Percentiles rank a stretch among this genome's conserved stretches.
These are phyloP conservation scores for Aphanomyces invadans DNA, from an alignment of 352 stramenopile genomes.

Conservation along the genomic window DNA sequence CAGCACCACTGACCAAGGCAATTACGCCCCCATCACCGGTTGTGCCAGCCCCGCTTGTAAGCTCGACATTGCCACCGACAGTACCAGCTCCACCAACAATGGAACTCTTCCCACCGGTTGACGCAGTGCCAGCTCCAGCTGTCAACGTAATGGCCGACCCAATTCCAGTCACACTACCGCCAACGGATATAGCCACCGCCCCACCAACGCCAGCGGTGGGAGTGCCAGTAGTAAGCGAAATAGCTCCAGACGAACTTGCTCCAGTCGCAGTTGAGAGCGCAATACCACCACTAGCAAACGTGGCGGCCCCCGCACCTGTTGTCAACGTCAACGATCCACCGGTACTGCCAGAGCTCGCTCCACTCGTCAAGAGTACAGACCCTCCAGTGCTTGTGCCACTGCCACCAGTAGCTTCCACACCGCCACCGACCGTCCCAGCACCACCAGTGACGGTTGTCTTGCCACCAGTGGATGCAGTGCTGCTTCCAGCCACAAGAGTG, in stretches of 20 bases:
- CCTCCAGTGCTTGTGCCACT: slow-evolving; percentile 7
- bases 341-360: slow-evolving; percentile 30
- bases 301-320: slow-evolving; percentile 44
- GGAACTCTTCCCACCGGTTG: slow-evolving; percentile 41
- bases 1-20: slow-evolving; percentile 32
- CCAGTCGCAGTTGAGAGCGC: slow-evolving; percentile 31
- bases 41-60: slow-evolving; percentile 53
- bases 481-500: slow-evolving; percentile 40
- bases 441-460: slow-evolving; percentile 6
- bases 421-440: slow-evolving; percentile 10
- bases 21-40: slow-evolving; percentile 49
- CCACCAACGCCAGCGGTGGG: slow-evolving; percentile 55
- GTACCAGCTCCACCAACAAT: slow-evolving; percentile 46
- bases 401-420: slow-evolving; percentile 18
- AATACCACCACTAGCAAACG: slow-evolving; percentile 44
- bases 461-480: slow-evolving; percentile 30
- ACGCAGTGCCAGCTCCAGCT: slow-evolving; percentile 53
- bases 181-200: slow-evolving; percentile 45
- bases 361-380: slow-evolving; percentile 13
- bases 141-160: slow-evolving; percentile 51
- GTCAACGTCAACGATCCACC: slow-evolving; percentile 43
- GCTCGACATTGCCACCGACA: slow-evolving; percentile 69
- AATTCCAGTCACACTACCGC: slow-evolving; percentile 44
- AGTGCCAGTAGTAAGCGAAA: slow-evolving; percentile 39
- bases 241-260: slow-evolving; percentile 23